A percentile compares a stretch with the other conserved stretches of the same genome.
Evolutionary conservation across 345 rosid species (phyloP).

Genomic region (Hibiscus mutabilis): DNA sequence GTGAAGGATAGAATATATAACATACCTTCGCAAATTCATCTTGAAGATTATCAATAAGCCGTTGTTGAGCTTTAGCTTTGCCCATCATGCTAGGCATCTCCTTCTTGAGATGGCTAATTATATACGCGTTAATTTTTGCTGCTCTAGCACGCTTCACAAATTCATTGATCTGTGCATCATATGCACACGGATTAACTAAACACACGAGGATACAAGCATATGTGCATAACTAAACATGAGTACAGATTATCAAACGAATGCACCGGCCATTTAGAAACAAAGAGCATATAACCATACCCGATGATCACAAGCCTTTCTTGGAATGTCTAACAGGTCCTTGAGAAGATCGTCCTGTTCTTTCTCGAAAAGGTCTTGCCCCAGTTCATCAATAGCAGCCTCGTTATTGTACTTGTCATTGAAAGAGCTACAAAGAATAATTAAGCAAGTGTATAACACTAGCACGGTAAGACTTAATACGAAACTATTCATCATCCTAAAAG

Average conservation of each 20-base stretch:
- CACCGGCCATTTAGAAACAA: too few species aligned
- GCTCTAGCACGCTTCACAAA: conserved; percentile 94
- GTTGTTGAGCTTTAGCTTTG: conserved; percentile 84
- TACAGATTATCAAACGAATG: neutral
- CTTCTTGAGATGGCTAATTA: conserved; percentile 85
- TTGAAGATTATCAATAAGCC: conserved; percentile 66
- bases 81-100: conserved; percentile 98
- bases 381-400: conserved; percentile 51
- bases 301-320: conserved; percentile 91
- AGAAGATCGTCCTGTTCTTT: conserved; percentile 87
- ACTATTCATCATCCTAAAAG: too few species aligned
- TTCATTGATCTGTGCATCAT: conserved; percentile 61
- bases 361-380: conserved; percentile 77
- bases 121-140: conserved; percentile 85
- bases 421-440: conserved; percentile 39
- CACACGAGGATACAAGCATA: neutral
- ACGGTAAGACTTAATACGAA: too few species aligned
- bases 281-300: conserved; percentile 32
- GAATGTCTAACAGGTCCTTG: conserved; percentile 62
- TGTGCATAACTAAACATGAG: neutral
- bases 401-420: conserved; percentile 77
- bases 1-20: neutral
- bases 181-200: neutral
- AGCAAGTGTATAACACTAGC: too few species aligned
- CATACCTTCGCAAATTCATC: conserved; percentile 77